Evolutionary conservation across 2,329 filamentous ascomycete species (phyloP).

Genomic region (Aspergillus tamarii): DNA sequence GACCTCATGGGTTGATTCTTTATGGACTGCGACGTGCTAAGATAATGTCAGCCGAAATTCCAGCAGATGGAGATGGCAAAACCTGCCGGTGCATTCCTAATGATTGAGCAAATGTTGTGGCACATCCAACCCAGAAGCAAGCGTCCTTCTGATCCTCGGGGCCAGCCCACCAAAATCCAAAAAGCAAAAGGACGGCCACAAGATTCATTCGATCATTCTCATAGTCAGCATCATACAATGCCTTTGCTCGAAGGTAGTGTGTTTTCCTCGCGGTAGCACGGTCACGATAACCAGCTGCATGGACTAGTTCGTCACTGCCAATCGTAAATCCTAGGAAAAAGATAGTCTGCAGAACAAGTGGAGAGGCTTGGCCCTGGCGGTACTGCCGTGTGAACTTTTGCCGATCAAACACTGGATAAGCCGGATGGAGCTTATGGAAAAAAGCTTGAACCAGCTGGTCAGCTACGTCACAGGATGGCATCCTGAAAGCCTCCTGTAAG

Average conservation of each 20-base stretch:
- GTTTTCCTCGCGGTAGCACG: constrained; percentile 26
- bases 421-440: background rate
- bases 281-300: constrained; percentile 22
- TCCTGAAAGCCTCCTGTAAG: background rate
- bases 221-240: constrained; percentile 28
- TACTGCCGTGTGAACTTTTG: background rate
- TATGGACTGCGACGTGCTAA: background rate
- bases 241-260: constrained; percentile 28
- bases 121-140: constrained; percentile 25
- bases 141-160: constrained; percentile 28
- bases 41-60: background rate
- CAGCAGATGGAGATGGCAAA: background rate
- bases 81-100: constrained; percentile 26
- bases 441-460: background rate
- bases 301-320: constrained; percentile 18
- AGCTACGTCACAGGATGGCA: background rate
- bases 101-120: constrained; percentile 20
- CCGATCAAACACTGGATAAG: constrained; percentile 5
- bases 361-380: background rate
- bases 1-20: background rate
- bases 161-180: constrained; percentile 29
- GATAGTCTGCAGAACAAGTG: constrained; percentile 1
- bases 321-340: background rate
- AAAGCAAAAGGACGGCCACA: constrained; percentile 22
- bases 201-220: constrained; percentile 23